Conservation (phyloP, 1,139 yeast genomes). For the Geotrichum cucujoidarum region DNA sequence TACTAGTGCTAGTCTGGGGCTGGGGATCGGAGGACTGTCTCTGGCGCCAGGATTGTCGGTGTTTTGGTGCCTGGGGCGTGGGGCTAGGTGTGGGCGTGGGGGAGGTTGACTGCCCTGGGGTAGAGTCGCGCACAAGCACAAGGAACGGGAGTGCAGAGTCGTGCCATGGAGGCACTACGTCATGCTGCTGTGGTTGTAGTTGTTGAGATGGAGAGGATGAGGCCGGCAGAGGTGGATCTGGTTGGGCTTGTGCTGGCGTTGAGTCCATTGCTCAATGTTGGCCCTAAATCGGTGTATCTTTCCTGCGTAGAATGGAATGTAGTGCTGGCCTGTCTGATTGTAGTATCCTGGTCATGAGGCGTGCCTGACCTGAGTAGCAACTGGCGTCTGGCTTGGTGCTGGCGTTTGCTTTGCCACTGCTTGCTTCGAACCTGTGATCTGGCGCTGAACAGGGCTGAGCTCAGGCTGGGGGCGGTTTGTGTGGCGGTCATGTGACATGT, state of each 20-base stretch:
- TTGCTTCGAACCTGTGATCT: no score
- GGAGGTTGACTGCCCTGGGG: not conserved
- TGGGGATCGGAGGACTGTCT: not conserved
- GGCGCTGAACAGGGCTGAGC: no score
- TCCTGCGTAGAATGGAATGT: not conserved
- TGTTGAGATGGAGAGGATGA: not conserved
- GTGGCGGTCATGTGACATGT: no score
- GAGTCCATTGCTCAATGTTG: not conserved
- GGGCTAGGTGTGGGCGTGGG: not conserved
- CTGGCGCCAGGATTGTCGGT: not conserved
- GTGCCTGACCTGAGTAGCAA: no score
- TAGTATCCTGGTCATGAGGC: no score
- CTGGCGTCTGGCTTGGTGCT: no score
- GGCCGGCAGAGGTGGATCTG: not conserved
- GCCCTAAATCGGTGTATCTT: not conserved
- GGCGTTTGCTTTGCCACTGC: no score
- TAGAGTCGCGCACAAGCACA: slow-evolving; percentile 27
- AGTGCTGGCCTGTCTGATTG: no score
- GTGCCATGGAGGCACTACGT: slow-evolving; percentile 21
- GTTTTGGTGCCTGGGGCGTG: not conserved
- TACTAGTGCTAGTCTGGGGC: not conserved
- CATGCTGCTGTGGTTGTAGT: not conserved
- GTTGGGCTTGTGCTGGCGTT: not conserved
- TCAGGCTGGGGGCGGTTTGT: no score
- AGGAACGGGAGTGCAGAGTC: slow-evolving; percentile 27